Conservation (phyloP, 1,139 yeast genomes). For the Pichia sp. region DNA sequence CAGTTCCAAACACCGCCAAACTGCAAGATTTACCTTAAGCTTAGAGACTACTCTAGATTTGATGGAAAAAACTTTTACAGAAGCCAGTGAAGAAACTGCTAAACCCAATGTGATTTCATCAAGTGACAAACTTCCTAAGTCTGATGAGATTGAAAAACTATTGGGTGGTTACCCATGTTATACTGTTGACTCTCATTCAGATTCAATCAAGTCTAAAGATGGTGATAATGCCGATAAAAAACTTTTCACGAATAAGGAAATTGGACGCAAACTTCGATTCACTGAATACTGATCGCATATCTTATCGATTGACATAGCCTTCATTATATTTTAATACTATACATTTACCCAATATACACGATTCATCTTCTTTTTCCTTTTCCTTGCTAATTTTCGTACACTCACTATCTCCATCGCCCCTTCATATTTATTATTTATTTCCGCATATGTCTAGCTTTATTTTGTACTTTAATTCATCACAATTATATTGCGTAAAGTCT, state of each 20-base stretch:
- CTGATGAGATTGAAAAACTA: slow-evolving; percentile 38
- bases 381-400: neutral
- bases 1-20: slow-evolving; percentile 87
- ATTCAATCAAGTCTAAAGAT: slow-evolving; percentile 61
- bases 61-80: slow-evolving; percentile 53
- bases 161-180: slow-evolving; percentile 72
- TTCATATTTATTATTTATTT: too few relatives aligned
- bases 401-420: neutral
- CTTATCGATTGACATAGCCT: neutral
- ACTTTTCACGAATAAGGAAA: slow-evolving; percentile 54
- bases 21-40: slow-evolving; percentile 74
- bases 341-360: neutral
- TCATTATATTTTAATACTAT: neutral
- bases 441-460: neutral
- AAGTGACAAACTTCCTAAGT: slow-evolving; percentile 1
- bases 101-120: slow-evolving; percentile 17
- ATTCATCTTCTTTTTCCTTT: neutral
- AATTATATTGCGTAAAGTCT: neutral
- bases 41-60: slow-evolving; percentile 66
- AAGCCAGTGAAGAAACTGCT: slow-evolving; percentile 32
- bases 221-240: slow-evolving; percentile 39
- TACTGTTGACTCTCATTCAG: slow-evolving; percentile 31
- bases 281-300: slow-evolving; percentile 54
- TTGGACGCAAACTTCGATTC: slow-evolving; percentile 68
- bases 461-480: neutral